Evolutionary conservation across 2,329 filamentous ascomycete genomes (phyloP).

Genomic region (Xylariales sp.): DNA sequence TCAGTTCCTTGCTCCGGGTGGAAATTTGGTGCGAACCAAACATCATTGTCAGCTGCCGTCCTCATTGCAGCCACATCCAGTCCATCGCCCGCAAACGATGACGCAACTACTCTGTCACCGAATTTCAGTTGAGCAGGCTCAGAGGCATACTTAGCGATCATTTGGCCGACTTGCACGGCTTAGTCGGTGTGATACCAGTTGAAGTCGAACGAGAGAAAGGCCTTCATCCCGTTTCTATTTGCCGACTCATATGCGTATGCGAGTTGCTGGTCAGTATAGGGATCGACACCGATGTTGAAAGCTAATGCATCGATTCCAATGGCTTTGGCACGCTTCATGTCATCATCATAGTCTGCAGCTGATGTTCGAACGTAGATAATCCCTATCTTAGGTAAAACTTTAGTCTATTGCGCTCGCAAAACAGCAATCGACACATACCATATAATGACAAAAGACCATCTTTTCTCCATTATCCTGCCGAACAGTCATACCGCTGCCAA

Average conservation of each 20-base stretch:
- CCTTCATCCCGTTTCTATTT: conserved; percentile 60
- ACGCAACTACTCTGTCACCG: conserved; percentile 62
- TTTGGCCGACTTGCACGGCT: conserved; percentile 55
- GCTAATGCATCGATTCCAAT: conserved; percentile 53
- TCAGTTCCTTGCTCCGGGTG: conserved; percentile 54
- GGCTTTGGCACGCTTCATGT: conserved; percentile 59
- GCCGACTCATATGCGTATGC: conserved; percentile 62
- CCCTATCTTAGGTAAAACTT: conserved; percentile 52
- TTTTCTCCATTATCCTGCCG: conserved; percentile 22
- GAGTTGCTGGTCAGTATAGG: conserved; percentile 59
- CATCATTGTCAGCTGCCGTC: conserved; percentile 55
- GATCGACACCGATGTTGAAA: conserved; percentile 61
- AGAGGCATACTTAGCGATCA: conserved; percentile 58
- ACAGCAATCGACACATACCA: conserved; percentile 10
- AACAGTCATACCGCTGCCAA: conserved; percentile 13
- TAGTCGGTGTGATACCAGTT: conserved; percentile 58
- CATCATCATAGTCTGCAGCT: conserved; percentile 58
- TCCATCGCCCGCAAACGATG: conserved; percentile 63
- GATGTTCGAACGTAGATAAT: conserved; percentile 57
- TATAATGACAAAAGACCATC: conserved; percentile 33
- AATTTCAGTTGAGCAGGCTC: conserved; percentile 51
- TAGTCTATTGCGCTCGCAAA: not conserved
- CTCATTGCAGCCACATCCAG: conserved; percentile 57
- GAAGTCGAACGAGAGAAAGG: conserved; percentile 69
- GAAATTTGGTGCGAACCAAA: conserved; percentile 64